Evolutionary conservation across 169 alveolate genomes (phyloP).

Genomic region (Plasmodium inui): DNA sequence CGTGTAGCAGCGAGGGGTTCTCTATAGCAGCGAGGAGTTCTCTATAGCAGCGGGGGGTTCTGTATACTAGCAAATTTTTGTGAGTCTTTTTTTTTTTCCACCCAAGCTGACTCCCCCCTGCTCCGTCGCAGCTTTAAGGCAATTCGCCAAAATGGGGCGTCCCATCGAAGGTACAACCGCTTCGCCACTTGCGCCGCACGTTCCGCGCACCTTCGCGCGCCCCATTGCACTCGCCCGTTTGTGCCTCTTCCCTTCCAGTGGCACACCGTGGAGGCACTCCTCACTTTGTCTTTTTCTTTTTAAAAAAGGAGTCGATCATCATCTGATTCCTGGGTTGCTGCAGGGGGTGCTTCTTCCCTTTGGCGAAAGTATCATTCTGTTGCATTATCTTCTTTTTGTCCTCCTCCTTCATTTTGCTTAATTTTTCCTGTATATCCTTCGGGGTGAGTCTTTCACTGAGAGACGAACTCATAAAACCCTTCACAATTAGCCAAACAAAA

Average conservation of each 20-base stretch:
- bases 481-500: constrained; percentile 63
- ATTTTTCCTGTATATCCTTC: constrained; percentile 18
- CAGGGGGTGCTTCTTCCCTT: constrained; percentile 37
- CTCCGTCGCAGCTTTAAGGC: neutral
- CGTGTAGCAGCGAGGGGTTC: neutral
- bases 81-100: neutral
- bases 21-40: too few species aligned
- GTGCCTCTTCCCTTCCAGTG: neutral
- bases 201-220: too few species aligned
- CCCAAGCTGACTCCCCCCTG: neutral
- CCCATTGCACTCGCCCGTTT: neutral
- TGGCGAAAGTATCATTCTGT: constrained; percentile 26
- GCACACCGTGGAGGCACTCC: neutral
- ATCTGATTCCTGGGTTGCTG: constrained; percentile 51
- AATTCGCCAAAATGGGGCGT: neutral
- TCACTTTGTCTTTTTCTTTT: constrained; percentile 27
- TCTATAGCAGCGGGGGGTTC: neutral
- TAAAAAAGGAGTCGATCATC: constrained; percentile 65
- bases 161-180: neutral
- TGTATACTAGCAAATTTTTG: neutral
- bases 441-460: constrained; percentile 39
- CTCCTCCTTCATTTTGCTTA: constrained; percentile 49
- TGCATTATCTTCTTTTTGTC: constrained; percentile 19
- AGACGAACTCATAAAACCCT: constrained; percentile 58
- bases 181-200: constrained; percentile 25